phyloP scores from a whole-genome alignment of 2,329 filamentous ascomycete species.

The Colletotrichum sidae region DNA sequence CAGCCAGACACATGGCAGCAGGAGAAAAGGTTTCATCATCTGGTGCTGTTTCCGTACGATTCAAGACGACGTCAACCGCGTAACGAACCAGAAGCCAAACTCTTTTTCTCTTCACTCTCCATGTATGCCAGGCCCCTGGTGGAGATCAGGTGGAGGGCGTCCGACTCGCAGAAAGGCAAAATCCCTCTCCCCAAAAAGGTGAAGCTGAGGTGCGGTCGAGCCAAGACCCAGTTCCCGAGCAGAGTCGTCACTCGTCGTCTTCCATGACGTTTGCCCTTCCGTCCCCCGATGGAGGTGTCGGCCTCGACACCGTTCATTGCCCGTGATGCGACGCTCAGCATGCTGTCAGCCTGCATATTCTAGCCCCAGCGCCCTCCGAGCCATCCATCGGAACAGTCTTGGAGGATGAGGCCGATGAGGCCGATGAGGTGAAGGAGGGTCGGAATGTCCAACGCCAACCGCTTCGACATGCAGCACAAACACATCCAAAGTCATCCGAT shows the following conservation, averaged over 20 bases:
- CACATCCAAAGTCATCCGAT: no score
- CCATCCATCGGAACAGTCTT: no score
- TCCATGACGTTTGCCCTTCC: slow-evolving; percentile 30
- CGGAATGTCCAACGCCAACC: no score
- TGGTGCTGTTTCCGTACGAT: not conserved
- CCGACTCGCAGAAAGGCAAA: slow-evolving; percentile 29
- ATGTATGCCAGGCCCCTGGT: not conserved
- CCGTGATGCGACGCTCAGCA: not conserved
- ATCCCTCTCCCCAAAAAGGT: slow-evolving; percentile 30
- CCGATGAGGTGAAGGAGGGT: no score
- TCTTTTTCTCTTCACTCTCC: not conserved
- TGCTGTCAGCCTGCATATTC: slow-evolving; percentile 27
- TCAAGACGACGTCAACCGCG: not conserved
- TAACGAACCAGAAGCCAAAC: slow-evolving; percentile 1
- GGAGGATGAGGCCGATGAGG: no score
- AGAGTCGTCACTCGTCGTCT: slow-evolving; percentile 22
- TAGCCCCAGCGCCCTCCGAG: not conserved
- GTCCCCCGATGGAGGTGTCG: slow-evolving; percentile 1
- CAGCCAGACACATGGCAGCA: not conserved
- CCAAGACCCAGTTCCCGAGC: not conserved
- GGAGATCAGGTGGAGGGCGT: slow-evolving; percentile 35
- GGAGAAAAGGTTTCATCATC: not conserved
- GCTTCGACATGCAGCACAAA: no score
- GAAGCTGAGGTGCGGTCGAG: no score
- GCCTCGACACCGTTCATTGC: not conserved